Conservation (phyloP, 2,329 filamentous ascomycete species). For the Neonectria sp. region DNA sequence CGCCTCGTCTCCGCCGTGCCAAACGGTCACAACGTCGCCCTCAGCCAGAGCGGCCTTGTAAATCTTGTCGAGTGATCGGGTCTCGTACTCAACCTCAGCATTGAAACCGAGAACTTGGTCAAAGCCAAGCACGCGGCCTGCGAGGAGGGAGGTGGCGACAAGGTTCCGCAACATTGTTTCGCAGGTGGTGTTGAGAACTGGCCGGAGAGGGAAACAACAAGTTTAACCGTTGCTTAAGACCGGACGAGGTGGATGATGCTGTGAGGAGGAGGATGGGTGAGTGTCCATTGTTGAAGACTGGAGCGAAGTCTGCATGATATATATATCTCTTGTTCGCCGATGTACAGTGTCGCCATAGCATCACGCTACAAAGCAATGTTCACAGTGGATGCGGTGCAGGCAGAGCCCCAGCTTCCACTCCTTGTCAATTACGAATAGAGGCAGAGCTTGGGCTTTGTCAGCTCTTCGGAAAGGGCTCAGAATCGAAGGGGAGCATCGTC, state of each 20-base stretch:
- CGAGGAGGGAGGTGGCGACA: constrained; percentile 25
- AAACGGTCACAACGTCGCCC: constrained; percentile 60
- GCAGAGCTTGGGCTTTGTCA: neutral
- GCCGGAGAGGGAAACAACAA: neutral
- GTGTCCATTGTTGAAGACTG: neutral
- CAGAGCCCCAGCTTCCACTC: too few relatives aligned
- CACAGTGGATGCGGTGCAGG: too few relatives aligned
- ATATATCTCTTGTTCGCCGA: neutral
- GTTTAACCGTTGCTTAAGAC: neutral
- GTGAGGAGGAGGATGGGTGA: neutral
- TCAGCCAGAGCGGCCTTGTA: constrained; percentile 65
- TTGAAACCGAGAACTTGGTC: constrained; percentile 47
- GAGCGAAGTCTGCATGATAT: neutral
- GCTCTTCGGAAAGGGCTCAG: neutral
- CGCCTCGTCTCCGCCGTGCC: constrained; percentile 65
- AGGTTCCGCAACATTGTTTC: constrained; percentile 30
- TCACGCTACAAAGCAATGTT: neutral
- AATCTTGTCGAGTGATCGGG: constrained; percentile 64
- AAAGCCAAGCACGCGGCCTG: constrained; percentile 31
- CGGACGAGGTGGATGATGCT: neutral
- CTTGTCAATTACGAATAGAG: neutral
- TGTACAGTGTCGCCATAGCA: neutral
- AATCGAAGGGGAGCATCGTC: neutral
- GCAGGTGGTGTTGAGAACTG: neutral
- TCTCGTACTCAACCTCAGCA: constrained; percentile 54